Conservation (phyloP, 495 filamentous ascomycete species). For the Aspergillus heteromorphus region DNA sequence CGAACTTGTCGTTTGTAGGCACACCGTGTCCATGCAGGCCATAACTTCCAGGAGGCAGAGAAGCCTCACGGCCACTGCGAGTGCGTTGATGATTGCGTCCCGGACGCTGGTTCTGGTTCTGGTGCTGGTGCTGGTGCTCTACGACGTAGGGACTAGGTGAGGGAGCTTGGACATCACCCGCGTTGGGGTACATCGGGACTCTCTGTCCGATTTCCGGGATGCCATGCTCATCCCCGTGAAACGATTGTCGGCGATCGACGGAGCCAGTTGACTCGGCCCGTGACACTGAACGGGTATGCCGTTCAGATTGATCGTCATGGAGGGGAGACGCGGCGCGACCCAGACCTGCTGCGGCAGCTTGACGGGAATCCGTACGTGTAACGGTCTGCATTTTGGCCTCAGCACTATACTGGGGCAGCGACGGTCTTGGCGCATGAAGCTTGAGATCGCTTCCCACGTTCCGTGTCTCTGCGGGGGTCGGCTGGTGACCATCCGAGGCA, state of each 20-base stretch:
- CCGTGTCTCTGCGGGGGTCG: conserved; percentile 59
- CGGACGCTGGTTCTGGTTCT: conserved; percentile 48
- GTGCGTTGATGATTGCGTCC: conserved; percentile 65
- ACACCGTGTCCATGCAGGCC: conserved; percentile 82
- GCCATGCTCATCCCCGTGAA: conserved; percentile 68
- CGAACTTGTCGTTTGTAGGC: conserved; percentile 62
- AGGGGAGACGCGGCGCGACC: conserved; percentile 55
- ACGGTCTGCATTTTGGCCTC: conserved; percentile 75
- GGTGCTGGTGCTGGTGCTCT: conserved; percentile 26
- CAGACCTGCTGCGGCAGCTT: conserved; percentile 76
- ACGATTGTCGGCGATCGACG: conserved; percentile 45
- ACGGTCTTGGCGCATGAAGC: conserved; percentile 87
- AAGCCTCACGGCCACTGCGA: conserved; percentile 54
- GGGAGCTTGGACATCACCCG: conserved; percentile 94
- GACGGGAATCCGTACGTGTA: conserved; percentile 81
- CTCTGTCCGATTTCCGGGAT: conserved; percentile 86
- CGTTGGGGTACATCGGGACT: conserved; percentile 91
- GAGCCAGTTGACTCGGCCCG: conserved; percentile 49
- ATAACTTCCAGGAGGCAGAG: conserved; percentile 70
- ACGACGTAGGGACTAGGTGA: conserved; percentile 66
- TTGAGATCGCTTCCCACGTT: conserved; percentile 76
- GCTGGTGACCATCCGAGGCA: conserved; percentile 33
- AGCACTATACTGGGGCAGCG: conserved; percentile 68
- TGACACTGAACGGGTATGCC: conserved; percentile 45
- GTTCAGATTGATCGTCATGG: conserved; percentile 56